These are phyloP conservation scores for Hanseniaspora pseudoguilliermondii DNA, from an alignment of 805 yeast species.

Conservation along the genomic window DNA sequence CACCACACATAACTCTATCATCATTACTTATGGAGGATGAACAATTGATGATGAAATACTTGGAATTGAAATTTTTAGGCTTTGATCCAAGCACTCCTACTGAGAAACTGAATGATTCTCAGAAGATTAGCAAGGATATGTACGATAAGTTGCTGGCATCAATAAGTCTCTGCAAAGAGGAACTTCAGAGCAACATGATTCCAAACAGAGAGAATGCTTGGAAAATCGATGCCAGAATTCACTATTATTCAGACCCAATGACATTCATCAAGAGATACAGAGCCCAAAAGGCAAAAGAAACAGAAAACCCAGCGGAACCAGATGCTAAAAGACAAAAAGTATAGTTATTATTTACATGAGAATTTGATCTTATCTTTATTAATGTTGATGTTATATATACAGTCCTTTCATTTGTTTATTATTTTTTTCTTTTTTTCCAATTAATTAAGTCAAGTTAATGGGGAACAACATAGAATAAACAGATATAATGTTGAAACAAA, in stretches of 20 bases:
- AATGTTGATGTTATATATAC: neutral
- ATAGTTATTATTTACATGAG: slow-evolving; percentile 3
- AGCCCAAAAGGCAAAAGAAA: slow-evolving; percentile 27
- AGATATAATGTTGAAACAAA: neutral
- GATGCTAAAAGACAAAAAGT: slow-evolving; percentile 6
- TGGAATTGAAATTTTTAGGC: slow-evolving; percentile 46
- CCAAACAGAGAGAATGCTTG: slow-evolving; percentile 52
- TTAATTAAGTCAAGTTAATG: no score
- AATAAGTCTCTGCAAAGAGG: slow-evolving; percentile 37
- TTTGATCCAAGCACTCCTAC: slow-evolving; percentile 15
- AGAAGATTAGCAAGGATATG: slow-evolving; percentile 11
- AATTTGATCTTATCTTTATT: neutral
- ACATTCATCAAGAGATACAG: slow-evolving; percentile 40
- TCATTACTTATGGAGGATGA: slow-evolving; percentile 60
- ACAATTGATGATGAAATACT: slow-evolving; percentile 50
- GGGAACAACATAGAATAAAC: no score
- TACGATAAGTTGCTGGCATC: slow-evolving; percentile 34
- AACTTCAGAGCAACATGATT: slow-evolving; percentile 32
- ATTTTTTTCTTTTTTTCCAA: no score
- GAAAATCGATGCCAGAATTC: slow-evolving; percentile 49
- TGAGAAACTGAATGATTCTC: slow-evolving; percentile 14
- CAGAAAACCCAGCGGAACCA: neutral
- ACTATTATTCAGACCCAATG: slow-evolving; percentile 49
- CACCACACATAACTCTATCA: slow-evolving; percentile 91
- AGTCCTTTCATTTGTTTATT: no score